Conservation (phyloP, 495 filamentous ascomycete genomes). For the Aspergillus campestris region DNA sequence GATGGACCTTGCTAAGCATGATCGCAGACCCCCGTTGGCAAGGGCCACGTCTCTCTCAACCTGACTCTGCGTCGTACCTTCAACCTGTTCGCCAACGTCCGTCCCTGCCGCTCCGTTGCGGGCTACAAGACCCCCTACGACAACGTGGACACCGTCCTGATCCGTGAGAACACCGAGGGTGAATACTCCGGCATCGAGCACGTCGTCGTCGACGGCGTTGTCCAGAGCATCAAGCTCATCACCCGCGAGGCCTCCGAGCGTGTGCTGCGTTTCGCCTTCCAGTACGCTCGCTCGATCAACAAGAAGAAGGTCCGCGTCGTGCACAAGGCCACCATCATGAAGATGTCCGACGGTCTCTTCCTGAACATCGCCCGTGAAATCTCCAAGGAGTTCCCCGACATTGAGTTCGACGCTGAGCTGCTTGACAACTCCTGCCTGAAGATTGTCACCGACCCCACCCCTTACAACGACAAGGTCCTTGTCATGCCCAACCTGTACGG, state of each 20-base stretch:
- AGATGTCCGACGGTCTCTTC: constrained; percentile 99
- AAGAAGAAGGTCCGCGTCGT: constrained; percentile 93
- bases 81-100: constrained; percentile 98
- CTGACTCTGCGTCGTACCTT: constrained; percentile 96
- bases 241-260: constrained; percentile 88
- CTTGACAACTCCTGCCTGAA: constrained; percentile 98
- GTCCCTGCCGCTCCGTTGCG: constrained; percentile 90
- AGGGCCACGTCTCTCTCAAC: constrained; percentile 98
- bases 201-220: constrained; percentile 94
- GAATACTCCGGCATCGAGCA: constrained; percentile 99
- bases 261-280: constrained; percentile 93
- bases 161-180: constrained; percentile 99
- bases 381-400: constrained; percentile 85
- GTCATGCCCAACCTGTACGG: constrained; percentile 99
- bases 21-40: constrained; percentile 84
- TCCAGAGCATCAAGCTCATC: constrained; percentile 99
- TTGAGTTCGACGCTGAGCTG: constrained; percentile 93
- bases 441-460: constrained; percentile 86
- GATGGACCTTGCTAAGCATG: constrained; percentile 12
- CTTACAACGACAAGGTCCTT: constrained; percentile 98
- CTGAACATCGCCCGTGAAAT: constrained; percentile 73
- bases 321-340: constrained; percentile 99
- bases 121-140: constrained; percentile 99
- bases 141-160: constrained; percentile 92
- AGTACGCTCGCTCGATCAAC: constrained; percentile 85